Base-by-base conservation (phyloP, 345 rosid genomes). In the Gossypium rotundifolium region DNA sequence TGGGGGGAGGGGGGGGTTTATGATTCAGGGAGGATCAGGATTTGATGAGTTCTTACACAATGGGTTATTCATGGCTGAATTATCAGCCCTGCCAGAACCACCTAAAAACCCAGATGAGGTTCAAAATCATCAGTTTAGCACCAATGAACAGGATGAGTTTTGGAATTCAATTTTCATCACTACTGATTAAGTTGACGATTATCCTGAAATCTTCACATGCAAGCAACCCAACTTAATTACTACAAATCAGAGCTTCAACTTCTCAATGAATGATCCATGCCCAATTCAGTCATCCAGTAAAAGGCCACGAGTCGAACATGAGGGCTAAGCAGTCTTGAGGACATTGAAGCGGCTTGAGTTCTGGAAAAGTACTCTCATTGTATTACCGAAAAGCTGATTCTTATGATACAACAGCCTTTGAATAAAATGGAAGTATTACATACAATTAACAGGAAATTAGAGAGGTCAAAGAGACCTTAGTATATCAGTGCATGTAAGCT, bases 201-300 rank as follows among this genome's bases (percentile, higher is more conserved):
- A 11, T 42, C 11, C 71, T 46, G 1, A 22, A 46, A n/a, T 48
- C 22, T 51, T 23, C 11, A 2, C 33, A 23, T 48, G 57, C 71
- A 48, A 23, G 23, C 42, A 48, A 14, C 57, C 25, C 40, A 48
- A 7, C 42, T 14, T 48, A 14, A 52, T 17, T 14, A 14, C 18
- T 23, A 13, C 17, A 20, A 66, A 13, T 3, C 57, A 45, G 54
- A 25, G 11, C n/a, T 45, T 44, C 51, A 18, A 65, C 54, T 45
- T 45, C 13, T 7, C 67, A 13, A 17, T 0, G 38, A 11, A 7
- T 20, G 20, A 48, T 8, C 8, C 57, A 0, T 33, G 5, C 40
- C 77, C 82, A 18, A 17, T 27, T 44, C 49, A 25, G 75, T 14
- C 80, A 20, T 3, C 55, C 22, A 12, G 29, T 58, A 73, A 74